Evolutionary conservation across 1,284 basidiomycete genomes (phyloP), one percentile per base, ranked within the genome.

Genomic region (Ustilago esculenta): DNA sequence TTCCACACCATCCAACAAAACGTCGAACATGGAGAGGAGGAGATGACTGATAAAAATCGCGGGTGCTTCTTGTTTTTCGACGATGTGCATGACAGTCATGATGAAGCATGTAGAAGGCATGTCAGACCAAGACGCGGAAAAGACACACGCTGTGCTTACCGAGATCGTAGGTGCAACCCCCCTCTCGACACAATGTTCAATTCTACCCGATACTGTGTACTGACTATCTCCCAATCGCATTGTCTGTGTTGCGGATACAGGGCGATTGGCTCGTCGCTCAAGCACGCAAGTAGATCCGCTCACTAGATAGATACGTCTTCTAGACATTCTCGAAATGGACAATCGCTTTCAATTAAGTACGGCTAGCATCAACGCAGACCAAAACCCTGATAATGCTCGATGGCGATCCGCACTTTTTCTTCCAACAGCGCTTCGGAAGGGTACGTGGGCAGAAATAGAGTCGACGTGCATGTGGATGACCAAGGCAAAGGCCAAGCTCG

Each of bases 31-130:
- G 12, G 29, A 9, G n/a, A 9, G 8, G 12, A 3, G 17, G 14
- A 23, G 14, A 20, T n/a, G 17, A 21, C 12, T 15, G 21, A 17
- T 32, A 30, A 46, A 20, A 24, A 25, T 4, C 15, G 12, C 9
- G 24, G 5, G 20, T 27, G 44, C 21, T 4, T 35, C 2, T 11
- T 30, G 33, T n/a, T n/a, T n/a, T n/a, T n/a, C n/a, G n/a, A n/a
- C n/a, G n/a, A n/a, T n/a, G n/a, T 20, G 2, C 12, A 5, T 2
- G 15, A 3, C 51, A 67, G 82, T 76, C 11, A 82, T 82, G 82
- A 75, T 82, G 68, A 81, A 76, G 30, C 67, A 81, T 60, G 82
- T 84, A 6, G 47, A 69, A 17, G 79, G 73, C 20, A 72, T 75
- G 69, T 61, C 53, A 3, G 46, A 72, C 14, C 47, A 53, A 34